Evolutionary conservation across 1,139 yeast species (phyloP).

Genomic region (Suhomyces bokatorum): DNA sequence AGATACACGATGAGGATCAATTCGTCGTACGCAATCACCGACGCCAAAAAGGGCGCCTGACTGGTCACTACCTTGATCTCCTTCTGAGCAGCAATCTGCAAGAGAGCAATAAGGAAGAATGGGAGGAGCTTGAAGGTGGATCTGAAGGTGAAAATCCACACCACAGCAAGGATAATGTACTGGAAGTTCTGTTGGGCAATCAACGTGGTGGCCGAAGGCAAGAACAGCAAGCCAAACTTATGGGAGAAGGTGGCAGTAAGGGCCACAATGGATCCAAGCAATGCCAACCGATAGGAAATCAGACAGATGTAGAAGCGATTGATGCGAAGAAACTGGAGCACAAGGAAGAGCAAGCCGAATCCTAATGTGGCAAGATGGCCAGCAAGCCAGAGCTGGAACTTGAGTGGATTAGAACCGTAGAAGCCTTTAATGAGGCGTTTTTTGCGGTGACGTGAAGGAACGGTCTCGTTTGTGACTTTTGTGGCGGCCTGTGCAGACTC

Average conservation of each 20-base stretch:
- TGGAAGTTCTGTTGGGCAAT: slow-evolving; percentile 72
- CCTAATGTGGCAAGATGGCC: slow-evolving; percentile 57
- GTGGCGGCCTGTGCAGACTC: slow-evolving; percentile 5
- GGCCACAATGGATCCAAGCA: slow-evolving; percentile 58
- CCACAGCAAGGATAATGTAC: slow-evolving; percentile 49
- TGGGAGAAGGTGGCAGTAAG: slow-evolving; percentile 56
- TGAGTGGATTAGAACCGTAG: slow-evolving; percentile 38
- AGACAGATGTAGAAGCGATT: slow-evolving; percentile 47
- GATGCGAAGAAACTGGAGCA: slow-evolving; percentile 50
- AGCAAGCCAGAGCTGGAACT: slow-evolving; percentile 56
- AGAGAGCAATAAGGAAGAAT: slow-evolving; percentile 52
- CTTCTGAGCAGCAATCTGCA: slow-evolving; percentile 51
- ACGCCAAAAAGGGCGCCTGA: slow-evolving; percentile 42
- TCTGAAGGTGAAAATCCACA: slow-evolving; percentile 65
- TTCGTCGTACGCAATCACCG: slow-evolving; percentile 62
- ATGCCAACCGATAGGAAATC: slow-evolving; percentile 51
- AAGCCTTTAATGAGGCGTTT: slow-evolving; percentile 43
- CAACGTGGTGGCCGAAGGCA: slow-evolving; percentile 59
- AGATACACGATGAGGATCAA: slow-evolving; percentile 53
- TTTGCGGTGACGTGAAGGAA: slow-evolving; percentile 27
- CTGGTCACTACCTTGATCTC: slow-evolving; percentile 44
- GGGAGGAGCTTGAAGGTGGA: slow-evolving; percentile 69
- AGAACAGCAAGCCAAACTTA: slow-evolving; percentile 52
- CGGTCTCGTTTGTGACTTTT: slow-evolving; percentile 25
- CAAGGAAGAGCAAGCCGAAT: slow-evolving; percentile 50